Base-by-base conservation (phyloP, 2,329 filamentous ascomycete species). In the Trichoderma atrobrunneum region DNA sequence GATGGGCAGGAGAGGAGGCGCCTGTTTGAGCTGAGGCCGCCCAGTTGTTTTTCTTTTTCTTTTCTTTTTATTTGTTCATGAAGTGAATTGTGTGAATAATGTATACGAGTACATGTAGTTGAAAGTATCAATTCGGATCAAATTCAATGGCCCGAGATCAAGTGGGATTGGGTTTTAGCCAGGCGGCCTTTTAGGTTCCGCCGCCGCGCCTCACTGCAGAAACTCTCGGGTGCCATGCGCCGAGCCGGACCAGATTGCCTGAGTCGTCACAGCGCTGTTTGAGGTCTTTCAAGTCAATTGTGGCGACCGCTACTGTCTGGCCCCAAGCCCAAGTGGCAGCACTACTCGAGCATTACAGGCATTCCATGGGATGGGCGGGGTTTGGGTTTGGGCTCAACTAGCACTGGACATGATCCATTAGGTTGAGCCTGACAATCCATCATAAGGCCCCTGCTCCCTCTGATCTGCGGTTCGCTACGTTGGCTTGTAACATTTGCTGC, bases 261-360 rank as follows among this genome's bases (percentile, higher is more conserved):
- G 66, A 69, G 66, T 69, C 66, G 66, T 69, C 48, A 16, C 54
- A 60, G 66, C 66, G 54, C 66, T 69, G 54, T 48, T 61, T 48
- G 56, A 69, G 66, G 66, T 26, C 54, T 61, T 69, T 51, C n/a
- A n/a, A n/a, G 39, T 43, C 39, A 43, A 18, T 43, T 68, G 66
- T 69, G 66, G 66, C 66, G 66, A 51, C 30, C 56, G n/a, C 28
- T 64, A 32, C 26, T 10, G 39, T 43, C 7, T 18, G 16, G 39
- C 7, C 39, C 39, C 39, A 43, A 43, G 39, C 39, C 34, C 34
- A 36, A 36, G 34, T 16, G 34, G 34, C 34, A 36, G 34, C 34
- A 36, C 34, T 36, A 36, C 32, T 34, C 32, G 32, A 34, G 32
- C 34, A 36, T 36, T 36, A 36, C 39, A 43, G 39, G 39, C 39